Evolutionary conservation across 352 stramenopile genomes (phyloP).

Genomic region (Globisporangium nodosum): DNA sequence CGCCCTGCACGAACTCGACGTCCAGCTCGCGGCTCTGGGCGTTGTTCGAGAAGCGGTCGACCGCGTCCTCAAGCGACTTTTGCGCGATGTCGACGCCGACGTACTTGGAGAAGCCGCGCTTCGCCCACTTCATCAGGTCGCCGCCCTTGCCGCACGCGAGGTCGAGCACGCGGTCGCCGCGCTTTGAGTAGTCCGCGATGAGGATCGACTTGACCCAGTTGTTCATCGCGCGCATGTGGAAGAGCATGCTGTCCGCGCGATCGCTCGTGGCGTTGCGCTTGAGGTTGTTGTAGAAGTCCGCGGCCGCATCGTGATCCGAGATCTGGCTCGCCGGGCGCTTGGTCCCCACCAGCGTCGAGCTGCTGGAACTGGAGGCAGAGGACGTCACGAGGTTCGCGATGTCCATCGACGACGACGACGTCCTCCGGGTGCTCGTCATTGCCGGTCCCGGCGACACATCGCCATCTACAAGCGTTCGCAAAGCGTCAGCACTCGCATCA

Average conservation of each 20-base stretch:
- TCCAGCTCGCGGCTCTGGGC: conserved; percentile 65
- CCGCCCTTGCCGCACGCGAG: conserved; percentile 98
- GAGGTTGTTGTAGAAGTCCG: conserved; percentile 84
- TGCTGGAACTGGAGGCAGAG: conserved; percentile 11
- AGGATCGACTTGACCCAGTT: conserved; percentile 98
- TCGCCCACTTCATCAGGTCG: conserved; percentile 97
- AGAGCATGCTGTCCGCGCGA: conserved; percentile 89
- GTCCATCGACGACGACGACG: conserved; percentile 29
- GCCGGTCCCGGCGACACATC: conserved; percentile 15
- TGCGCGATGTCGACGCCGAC: conserved; percentile 97
- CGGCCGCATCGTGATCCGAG: conserved; percentile 56
- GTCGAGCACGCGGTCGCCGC: conserved; percentile 92
- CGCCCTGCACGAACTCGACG: conserved; percentile 73
- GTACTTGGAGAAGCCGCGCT: conserved; percentile 90
- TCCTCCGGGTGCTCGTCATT: not conserved
- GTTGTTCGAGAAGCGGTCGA: conserved; percentile 76
- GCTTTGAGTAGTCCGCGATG: conserved; percentile 87
- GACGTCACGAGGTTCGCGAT: conserved; percentile 53
- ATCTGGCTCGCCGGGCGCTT: conserved; percentile 61
- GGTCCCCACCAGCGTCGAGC: conserved; percentile 7
- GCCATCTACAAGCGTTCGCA: not conserved
- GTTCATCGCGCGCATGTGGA: conserved; percentile 97
- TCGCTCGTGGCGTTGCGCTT: conserved; percentile 66
- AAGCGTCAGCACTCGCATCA: not conserved
- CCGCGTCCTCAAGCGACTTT: conserved; percentile 93